Conservation (phyloP, 495 filamentous ascomycete genomes). For the Aspergillus diversus region DNA sequence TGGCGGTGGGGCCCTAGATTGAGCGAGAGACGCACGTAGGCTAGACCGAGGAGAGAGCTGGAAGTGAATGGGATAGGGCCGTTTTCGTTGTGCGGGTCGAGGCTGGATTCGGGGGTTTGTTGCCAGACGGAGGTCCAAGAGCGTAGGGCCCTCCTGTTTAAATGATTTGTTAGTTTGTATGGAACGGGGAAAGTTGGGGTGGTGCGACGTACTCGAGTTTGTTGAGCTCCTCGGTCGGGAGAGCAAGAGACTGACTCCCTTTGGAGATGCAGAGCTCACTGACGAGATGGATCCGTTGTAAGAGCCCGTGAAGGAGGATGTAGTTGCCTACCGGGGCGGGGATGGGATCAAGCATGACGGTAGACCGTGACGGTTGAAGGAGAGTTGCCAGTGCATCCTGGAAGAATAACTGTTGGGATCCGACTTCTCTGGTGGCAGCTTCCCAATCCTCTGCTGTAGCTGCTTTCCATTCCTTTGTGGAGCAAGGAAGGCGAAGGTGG, state of each 20-base stretch:
- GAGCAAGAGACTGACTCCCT: conserved; percentile 34
- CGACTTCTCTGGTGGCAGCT: conserved; percentile 33
- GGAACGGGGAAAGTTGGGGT: neutral
- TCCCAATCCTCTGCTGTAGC: conserved; percentile 39
- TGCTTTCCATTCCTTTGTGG: conserved; percentile 44
- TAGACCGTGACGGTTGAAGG: conserved; percentile 37
- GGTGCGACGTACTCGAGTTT: conserved; percentile 11
- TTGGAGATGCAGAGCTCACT: conserved; percentile 36
- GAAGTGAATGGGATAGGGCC: conserved; percentile 47
- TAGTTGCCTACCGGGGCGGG: conserved; percentile 46
- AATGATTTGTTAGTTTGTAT: neutral
- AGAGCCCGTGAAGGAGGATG: conserved; percentile 43
- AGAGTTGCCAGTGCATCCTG: conserved; percentile 44
- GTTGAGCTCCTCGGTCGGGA: conserved; percentile 31
- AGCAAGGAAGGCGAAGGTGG: conserved; percentile 43
- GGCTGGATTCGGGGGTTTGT: conserved; percentile 47
- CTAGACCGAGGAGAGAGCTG: conserved; percentile 42
- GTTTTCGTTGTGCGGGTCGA: conserved; percentile 46
- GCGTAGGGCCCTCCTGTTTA: conserved; percentile 38
- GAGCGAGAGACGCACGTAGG: conserved; percentile 43
- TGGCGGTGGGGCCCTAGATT: conserved; percentile 43
- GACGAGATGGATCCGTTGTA: conserved; percentile 45
- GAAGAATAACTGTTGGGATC: conserved; percentile 42
- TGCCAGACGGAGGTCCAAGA: conserved; percentile 49
- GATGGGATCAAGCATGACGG: conserved; percentile 37